Conservation (phyloP, 176 grass and related monocot genomes). For the Zizania latifolia region DNA sequence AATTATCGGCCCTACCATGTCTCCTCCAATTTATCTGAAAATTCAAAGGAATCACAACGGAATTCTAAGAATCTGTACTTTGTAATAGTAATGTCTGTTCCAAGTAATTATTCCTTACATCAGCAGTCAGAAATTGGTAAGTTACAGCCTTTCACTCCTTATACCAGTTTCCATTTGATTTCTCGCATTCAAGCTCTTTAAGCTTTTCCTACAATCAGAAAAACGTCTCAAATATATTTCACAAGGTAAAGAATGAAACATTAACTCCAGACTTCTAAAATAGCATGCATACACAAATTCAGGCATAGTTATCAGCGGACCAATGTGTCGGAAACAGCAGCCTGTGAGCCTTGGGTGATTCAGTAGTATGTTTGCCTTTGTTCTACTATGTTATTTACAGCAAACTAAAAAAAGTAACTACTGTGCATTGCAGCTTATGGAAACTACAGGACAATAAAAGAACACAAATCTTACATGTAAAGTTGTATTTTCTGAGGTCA, state of each 20-base stretch:
- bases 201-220: constrained; percentile 47
- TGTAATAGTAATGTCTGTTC: neutral
- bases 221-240: neutral
- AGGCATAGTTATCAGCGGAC: neutral
- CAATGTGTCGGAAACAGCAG: neutral
- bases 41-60: neutral
- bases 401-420: neutral
- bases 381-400: neutral
- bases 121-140: constrained; percentile 45
- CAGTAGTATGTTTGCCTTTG: too few relatives aligned
- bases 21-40: constrained; percentile 49
- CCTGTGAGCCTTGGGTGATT: too few relatives aligned
- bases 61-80: neutral
- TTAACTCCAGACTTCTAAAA: constrained; percentile 11
- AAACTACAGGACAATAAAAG: neutral
- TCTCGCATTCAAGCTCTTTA: constrained; percentile 49
- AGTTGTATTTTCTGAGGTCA: constrained; percentile 57
- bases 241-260: neutral
- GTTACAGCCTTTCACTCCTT: constrained; percentile 24
- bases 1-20: constrained; percentile 25
- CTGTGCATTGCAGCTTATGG: neutral
- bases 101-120: constrained; percentile 39
- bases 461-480: constrained; percentile 46
- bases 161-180: constrained; percentile 39
- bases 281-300: neutral